Evolutionary conservation across 148 eudicot species (phyloP).

Genomic region (Arctostaphylos glauca): DNA sequence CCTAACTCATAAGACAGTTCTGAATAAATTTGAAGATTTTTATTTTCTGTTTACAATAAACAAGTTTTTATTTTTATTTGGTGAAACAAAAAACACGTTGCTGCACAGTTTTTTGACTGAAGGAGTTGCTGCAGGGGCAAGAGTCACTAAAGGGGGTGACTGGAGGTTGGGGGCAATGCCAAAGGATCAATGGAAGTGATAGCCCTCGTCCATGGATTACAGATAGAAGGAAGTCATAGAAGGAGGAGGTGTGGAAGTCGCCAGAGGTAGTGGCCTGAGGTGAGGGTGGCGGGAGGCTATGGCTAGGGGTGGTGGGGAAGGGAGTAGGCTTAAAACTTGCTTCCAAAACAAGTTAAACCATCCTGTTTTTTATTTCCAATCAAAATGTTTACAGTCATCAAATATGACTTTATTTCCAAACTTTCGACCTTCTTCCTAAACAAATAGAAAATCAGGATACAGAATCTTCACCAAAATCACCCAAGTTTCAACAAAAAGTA

Average conservation of each 20-base stretch:
- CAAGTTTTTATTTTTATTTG: neutral
- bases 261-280: neutral
- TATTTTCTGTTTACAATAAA: neutral
- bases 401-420: neutral
- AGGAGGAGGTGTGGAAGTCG: too few species aligned
- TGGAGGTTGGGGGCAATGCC: too few species aligned
- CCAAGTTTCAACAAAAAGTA: neutral
- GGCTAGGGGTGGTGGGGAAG: neutral
- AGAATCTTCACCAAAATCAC: neutral
- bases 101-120: neutral
- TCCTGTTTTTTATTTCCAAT: neutral
- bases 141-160: too few species aligned
- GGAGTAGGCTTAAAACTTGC: neutral
- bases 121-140: neutral
- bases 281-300: neutral
- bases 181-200: neutral
- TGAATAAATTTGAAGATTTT: neutral
- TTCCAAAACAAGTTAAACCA: neutral
- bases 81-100: neutral
- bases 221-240: neutral
- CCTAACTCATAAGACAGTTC: neutral
- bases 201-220: neutral
- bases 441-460: neutral
- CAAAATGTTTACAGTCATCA: neutral
- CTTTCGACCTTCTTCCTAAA: neutral